These are phyloP conservation scores for Bryum argenteum DNA, from an alignment of 225 moss, liverwort and hornwort species.

Conservation along the genomic window DNA sequence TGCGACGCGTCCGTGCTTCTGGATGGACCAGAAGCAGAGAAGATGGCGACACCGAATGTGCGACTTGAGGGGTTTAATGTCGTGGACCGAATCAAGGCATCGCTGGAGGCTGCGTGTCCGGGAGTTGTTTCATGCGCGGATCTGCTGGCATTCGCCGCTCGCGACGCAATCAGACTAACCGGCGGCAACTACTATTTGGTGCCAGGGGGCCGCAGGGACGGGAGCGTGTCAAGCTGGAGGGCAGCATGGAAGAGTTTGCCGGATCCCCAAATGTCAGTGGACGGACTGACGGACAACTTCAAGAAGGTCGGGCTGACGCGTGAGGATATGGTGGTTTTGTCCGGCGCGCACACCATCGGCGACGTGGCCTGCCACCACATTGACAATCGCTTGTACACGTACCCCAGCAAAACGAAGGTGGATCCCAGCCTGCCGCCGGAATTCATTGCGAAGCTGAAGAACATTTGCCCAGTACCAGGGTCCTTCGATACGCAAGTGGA, in stretches of 20 bases:
- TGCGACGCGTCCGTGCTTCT: conserved; percentile 32
- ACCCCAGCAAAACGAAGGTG: neutral
- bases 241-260: neutral
- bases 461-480: neutral
- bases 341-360: conserved; percentile 31
- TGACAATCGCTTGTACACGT: conserved; percentile 26
- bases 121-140: conserved; percentile 24
- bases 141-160: conserved; percentile 23
- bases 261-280: neutral
- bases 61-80: conserved; percentile 4
- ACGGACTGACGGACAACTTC: conserved; percentile 26
- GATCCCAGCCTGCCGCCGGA: neutral
- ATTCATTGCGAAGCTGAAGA: conserved; percentile 8
- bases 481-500: neutral
- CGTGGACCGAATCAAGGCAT: conserved; percentile 20
- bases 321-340: conserved; percentile 29
- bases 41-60: neutral
- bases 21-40: conserved; percentile 2
- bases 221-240: neutral
- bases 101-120: conserved; percentile 6
- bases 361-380: conserved; percentile 24
- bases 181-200: neutral
- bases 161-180: conserved; percentile 4
- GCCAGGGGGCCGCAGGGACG: conserved; percentile 20
- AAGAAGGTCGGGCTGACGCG: conserved; percentile 8